A percentile compares a stretch with the other conserved stretches of the same genome.
These are phyloP conservation scores for Cyberlindnera bimundalis DNA, from an alignment of 805 yeast genomes.

Conservation along the genomic window DNA sequence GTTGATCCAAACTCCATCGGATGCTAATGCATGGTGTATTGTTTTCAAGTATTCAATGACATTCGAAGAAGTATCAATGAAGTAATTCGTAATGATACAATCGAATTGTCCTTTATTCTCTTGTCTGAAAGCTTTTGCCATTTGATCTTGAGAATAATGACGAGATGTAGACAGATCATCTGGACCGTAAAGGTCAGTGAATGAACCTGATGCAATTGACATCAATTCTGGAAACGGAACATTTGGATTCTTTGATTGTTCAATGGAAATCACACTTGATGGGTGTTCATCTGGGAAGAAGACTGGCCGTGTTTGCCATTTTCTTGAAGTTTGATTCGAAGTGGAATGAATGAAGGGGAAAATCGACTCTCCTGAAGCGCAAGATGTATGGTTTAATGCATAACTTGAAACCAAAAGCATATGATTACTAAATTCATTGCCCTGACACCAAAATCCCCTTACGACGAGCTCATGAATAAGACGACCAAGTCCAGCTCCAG, in stretches of 20 bases:
- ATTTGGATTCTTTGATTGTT: conserved; percentile 34
- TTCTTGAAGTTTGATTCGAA: conserved; percentile 42
- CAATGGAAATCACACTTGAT: conserved; percentile 31
- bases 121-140: conserved; percentile 40
- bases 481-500: conserved; percentile 66
- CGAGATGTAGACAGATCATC: conserved; percentile 17
- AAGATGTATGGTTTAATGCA: conserved; percentile 45
- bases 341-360: conserved; percentile 55
- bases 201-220: conserved; percentile 74
- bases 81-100: conserved; percentile 52
- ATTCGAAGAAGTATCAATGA: conserved; percentile 62
- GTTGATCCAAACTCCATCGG: conserved; percentile 55
- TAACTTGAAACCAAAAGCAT: conserved; percentile 57
- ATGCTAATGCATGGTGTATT: conserved; percentile 37
- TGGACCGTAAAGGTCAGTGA: conserved; percentile 64
- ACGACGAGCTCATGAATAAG: conserved; percentile 51
- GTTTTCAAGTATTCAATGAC: conserved; percentile 53
- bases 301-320: conserved; percentile 48
- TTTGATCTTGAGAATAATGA: conserved; percentile 28
- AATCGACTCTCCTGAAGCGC: conserved; percentile 38
- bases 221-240: conserved; percentile 48
- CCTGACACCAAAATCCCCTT: conserved; percentile 59
- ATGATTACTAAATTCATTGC: conserved; percentile 63
- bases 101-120: conserved; percentile 39
- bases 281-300: conserved; percentile 53